Base-by-base conservation (phyloP, 140 eudicot species). In the Erigeron philadelphicus region DNA sequence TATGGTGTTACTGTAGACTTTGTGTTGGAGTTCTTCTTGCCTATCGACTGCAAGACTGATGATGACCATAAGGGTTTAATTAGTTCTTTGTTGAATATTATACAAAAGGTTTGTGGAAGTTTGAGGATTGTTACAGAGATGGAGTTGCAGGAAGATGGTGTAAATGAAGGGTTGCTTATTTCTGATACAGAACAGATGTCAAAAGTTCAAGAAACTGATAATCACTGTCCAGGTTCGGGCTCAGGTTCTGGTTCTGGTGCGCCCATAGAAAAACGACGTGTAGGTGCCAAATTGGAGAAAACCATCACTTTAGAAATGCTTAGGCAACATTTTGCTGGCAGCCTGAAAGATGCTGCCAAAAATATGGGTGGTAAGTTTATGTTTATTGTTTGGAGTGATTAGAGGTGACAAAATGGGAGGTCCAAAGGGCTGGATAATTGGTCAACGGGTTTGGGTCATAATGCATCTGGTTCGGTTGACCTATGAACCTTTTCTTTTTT, bases 1-100 rank as follows among this genome's bases (percentile, higher is more conserved):
- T 81, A 70, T 48, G 83, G 85, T 40, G 77, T 79, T 11, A 47
- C 66, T 3, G 75, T 85, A 43, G 97, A 91, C 74, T 88, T 88
- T 81, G 97, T 91, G 11, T 64, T 91, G 83, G 97, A 91, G 85
- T 91, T 91, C 66, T 91, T 91, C 73, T 75, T 91, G 79, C 97
- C 96, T 0, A 66, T 70, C 46, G 75, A 84, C 46, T 91, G 97
- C 72, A 67, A 66, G 78, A 81, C 75, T 49, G 81, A 71, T 1
- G 83, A 81, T 63, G 95, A 79, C 15, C 97, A 91, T 38, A 81
- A 68, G 72, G 18, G 40, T 45, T 71, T 88, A 76, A 83, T 91
- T 66, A 79, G 71, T 70, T 84, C 91, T 3, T 71, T 91, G 74
- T 86, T 95, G 15, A 40, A 61, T 11, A 76, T 81, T 11, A 72